Base-by-base conservation (phyloP, 2,329 filamentous ascomycete genomes). In the Capronia americana region DNA sequence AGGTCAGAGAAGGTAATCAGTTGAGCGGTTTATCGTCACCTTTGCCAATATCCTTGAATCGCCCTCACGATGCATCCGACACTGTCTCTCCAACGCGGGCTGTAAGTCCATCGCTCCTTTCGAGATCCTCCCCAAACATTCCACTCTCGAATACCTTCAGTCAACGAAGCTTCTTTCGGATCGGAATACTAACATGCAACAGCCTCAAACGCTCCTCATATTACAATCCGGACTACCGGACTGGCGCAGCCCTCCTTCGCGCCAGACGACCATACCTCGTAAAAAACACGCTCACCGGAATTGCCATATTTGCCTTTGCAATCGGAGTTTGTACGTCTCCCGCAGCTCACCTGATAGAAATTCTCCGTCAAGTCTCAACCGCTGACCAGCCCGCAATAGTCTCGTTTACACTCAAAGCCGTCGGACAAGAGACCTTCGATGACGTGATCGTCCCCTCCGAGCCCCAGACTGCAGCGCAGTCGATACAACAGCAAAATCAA, bases 391-490 rank as follows among this genome's bases (percentile, higher is more conserved):
- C 11, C 30, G 50, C 53, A 53, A 32, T 46, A 91, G 89, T 91
- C 76, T 81, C 85, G 62, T 91, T 87, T 77, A 92, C 89, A 50
- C 90, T 99, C 76, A 87, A 84, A 71, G 92, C 92, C 62, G 91
- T 99, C 75, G 92, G 94, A 51, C 95, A 98, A 80, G 95, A 98
- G 79, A 92, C 97, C 72, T 99, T 99, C 81, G 92, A 93, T 65
- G 95, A 99, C 77, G 93, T 98, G 73, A 89, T 92, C 77, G 90
- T 98, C 44, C 95, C 95, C 30, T 91, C 62, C 17, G 54, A 63
- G 32, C 51, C 60, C 53, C 53, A 55, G 28, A 1, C 24, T 20
- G 12, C 58, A 5, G 48, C 58, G 14, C 30, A 53, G 34, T 4
- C 46, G 10, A 51, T 44, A 30, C 48, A n/a, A 44, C 58, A 38